Evolutionary conservation across 2,329 filamentous ascomycete species (phyloP), one percentile per base, ranked within the genome.

Genomic region (Penicillium sp.): DNA sequence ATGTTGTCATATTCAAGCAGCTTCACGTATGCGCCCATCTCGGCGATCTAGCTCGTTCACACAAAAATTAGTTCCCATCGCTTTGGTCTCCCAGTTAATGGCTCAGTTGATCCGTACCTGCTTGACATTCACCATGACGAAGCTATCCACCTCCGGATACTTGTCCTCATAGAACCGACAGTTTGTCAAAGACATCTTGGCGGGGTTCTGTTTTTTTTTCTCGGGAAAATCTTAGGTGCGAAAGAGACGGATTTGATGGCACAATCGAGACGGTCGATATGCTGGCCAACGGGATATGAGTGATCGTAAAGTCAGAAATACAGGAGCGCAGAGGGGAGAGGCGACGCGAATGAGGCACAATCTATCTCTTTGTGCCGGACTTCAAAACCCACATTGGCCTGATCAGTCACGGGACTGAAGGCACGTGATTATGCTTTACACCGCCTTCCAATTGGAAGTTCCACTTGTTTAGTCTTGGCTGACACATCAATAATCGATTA

Each of bases 91-190:
- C 25, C 23, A 33, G 19, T 25, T 38, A 19, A 7, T 23, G 47
- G 45, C 10, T 17, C 21, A 45, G 8, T 33, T 45, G 19, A 38
- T 53, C 47, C 72, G 43, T 75, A 93, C 90, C 88, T 96, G 92
- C 86, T 96, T 96, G 72, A 97, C 94, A 79, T 97, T 99, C 77
- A 99, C 94, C 94, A 99, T 99, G 76, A 99, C 96, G 81, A 97
- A 97, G 84, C 91, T 96, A 81, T 99, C 94, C 76, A 99, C 93
- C 84, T 97, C 94, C 59, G 92, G 92, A 74, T 89, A 97, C 80
- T 96, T 96, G 82, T 96, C 91, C 84, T 96, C 92, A 78, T 96
- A 97, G 80, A 96, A 97, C 73, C 92, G 91, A 80, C 90, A 96
- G 82, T 96, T 96, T 76, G 90, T 94, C 82, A 96, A 87, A 80